Percentiles rank a stretch among this genome's conserved stretches.
Evolutionary conservation across 2,329 filamentous ascomycete genomes (phyloP).

Genomic region (Fusarium tuaranense): DNA sequence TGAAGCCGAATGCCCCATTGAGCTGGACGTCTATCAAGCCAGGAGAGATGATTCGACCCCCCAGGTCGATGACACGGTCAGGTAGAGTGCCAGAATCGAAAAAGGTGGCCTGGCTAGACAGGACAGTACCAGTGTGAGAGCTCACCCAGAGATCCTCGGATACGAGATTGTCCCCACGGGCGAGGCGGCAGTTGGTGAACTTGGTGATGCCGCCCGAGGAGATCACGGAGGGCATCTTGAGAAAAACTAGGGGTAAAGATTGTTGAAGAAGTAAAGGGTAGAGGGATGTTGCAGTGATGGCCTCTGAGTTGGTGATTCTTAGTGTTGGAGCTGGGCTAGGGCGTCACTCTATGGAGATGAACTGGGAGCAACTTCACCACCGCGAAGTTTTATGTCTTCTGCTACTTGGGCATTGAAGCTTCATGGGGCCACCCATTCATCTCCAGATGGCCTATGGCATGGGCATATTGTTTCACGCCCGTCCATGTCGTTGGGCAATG

Average conservation of each 20-base stretch:
- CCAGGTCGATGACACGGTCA: slow-evolving; percentile 81
- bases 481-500: background rate
- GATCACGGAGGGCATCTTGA: slow-evolving; percentile 60
- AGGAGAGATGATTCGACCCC: slow-evolving; percentile 84
- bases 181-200: slow-evolving; percentile 87
- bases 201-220: slow-evolving; percentile 76
- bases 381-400: background rate
- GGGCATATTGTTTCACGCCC: background rate
- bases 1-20: slow-evolving; percentile 93
- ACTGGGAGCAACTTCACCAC: background rate
- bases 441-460: background rate
- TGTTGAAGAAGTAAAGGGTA: background rate
- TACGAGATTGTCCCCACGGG: slow-evolving; percentile 76
- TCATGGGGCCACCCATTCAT: background rate
- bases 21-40: slow-evolving; percentile 93
- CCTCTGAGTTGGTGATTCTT: background rate
- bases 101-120: slow-evolving; percentile 75
- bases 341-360: background rate
- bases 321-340: background rate
- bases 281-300: background rate
- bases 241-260: background rate
- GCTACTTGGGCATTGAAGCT: background rate
- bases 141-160: slow-evolving; percentile 90
- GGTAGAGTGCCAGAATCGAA: slow-evolving; percentile 77
- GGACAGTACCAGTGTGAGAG: slow-evolving; percentile 82